phyloP scores from a whole-genome alignment of 2,329 filamentous ascomycete species.

The Trichoderma oligosporum region DNA sequence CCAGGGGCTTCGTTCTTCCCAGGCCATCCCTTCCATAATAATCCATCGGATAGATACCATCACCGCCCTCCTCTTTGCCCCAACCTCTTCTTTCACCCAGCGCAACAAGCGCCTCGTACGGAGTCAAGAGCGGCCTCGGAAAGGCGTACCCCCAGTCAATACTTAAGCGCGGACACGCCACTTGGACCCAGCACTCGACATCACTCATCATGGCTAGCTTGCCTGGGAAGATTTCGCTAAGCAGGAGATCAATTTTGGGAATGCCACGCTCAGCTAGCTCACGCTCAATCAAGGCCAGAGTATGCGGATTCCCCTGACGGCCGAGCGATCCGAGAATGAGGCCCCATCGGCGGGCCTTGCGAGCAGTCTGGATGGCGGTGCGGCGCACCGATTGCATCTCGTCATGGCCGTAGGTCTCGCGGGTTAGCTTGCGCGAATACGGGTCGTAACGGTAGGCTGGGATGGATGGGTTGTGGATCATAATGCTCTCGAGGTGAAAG shows the following conservation, averaged over 20 bases:
- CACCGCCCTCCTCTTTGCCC: conserved; percentile 41
- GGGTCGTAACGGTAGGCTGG: conserved; percentile 96
- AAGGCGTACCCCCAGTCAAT: conserved; percentile 99
- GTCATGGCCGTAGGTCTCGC: conserved; percentile 86
- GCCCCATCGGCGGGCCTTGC: conserved; percentile 82
- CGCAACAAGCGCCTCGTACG: conserved; percentile 92
- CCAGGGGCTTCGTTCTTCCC: conserved; percentile 65
- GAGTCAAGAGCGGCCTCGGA: conserved; percentile 78
- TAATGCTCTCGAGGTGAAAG: conserved; percentile 95
- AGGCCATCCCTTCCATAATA: conserved; percentile 92
- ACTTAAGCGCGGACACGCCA: conserved; percentile 91
- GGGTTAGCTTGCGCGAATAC: conserved; percentile 85
- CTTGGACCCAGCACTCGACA: conserved; percentile 97
- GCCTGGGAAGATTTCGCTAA: conserved; percentile 94
- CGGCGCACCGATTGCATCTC: conserved; percentile 82
- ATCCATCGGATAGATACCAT: conserved; percentile 89
- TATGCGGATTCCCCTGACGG: conserved; percentile 92
- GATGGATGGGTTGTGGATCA: conserved; percentile 93
- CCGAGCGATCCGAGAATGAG: conserved; percentile 90
- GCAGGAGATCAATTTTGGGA: conserved; percentile 76
- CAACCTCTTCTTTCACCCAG: conserved; percentile 74
- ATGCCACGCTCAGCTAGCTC: conserved; percentile 68
- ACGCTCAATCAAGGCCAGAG: conserved; percentile 79
- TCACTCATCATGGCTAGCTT: conserved; percentile 92
- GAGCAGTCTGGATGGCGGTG: conserved; percentile 71